phyloP scores from a whole-genome alignment of 139 green algal genomes.

The Picochlorum sp. region DNA sequence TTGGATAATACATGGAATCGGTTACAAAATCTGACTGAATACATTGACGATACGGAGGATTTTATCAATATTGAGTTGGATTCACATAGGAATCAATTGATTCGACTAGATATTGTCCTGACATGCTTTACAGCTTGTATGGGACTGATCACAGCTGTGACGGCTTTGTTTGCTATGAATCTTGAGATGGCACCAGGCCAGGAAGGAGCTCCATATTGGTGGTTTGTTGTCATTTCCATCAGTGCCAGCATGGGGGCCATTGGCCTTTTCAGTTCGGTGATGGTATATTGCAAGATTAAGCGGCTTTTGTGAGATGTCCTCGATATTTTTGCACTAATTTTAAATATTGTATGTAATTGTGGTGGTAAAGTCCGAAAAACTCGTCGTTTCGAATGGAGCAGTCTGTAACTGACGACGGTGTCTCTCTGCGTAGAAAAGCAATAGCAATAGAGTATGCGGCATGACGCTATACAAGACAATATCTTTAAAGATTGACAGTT shows the following conservation, averaged over 20 bases:
- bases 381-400: not conserved
- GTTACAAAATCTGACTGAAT: conserved; percentile 76
- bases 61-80: conserved; percentile 95
- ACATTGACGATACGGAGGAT: conserved; percentile 97
- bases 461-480: too few species aligned
- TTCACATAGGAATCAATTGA: conserved; percentile 76
- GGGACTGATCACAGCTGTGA: conserved; percentile 58
- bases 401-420: too few species aligned
- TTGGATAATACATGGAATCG: conserved; percentile 67
- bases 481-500: not conserved
- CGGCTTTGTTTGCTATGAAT: conserved; percentile 92
- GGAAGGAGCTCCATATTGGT: conserved; percentile 14
- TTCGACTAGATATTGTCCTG: conserved; percentile 73
- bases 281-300: conserved; percentile 29
- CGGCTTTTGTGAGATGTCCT: conserved; percentile 21
- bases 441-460: too few species aligned
- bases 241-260: conserved; percentile 3
- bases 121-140: conserved; percentile 67
- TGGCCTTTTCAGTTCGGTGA: conserved; percentile 14
- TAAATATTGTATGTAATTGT: not conserved
- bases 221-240: conserved; percentile 21
- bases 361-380: not conserved
- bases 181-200: conserved; percentile 24
- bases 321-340: too few species aligned
- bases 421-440: too few species aligned